A percentile compares a stretch with the other conserved stretches of the same genome.
Evolutionary conservation across 176 grass and related monocot species (phyloP).

Genomic region (Bromus sterilis): DNA sequence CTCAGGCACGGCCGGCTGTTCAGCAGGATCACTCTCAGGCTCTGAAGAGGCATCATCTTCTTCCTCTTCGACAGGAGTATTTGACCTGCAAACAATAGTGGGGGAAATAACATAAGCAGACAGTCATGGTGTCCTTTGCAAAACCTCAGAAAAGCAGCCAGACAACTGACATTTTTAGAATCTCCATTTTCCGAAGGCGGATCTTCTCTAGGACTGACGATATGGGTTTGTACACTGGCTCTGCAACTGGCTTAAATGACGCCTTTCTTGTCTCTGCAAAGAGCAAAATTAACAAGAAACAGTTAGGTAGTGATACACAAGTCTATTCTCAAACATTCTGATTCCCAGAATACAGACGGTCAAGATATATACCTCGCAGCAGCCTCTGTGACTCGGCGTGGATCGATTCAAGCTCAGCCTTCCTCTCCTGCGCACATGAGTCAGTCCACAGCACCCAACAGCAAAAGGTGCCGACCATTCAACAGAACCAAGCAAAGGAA

Average conservation of each 20-base stretch:
- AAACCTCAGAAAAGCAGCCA: neutral
- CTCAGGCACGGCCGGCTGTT: neutral
- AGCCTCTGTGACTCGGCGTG: constrained; percentile 76
- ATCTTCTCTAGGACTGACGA: constrained; percentile 95
- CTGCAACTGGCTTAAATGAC: constrained; percentile 51
- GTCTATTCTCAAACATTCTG: neutral
- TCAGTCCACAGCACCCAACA: constrained; percentile 1
- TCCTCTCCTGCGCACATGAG: constrained; percentile 59
- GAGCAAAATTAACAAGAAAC: neutral
- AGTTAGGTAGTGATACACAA: neutral
- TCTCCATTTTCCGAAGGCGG: constrained; percentile 67
- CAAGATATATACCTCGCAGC: constrained; percentile 51
- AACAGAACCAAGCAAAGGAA: neutral
- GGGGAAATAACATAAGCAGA: neutral
- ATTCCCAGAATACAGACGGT: neutral
- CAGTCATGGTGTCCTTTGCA: neutral
- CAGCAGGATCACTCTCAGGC: neutral
- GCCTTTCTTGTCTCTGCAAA: constrained; percentile 66
- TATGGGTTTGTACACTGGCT: constrained; percentile 75
- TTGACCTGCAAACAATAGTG: constrained; percentile 34
- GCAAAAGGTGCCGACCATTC: neutral
- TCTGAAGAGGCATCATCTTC: constrained; percentile 8
- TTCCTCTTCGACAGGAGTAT: constrained; percentile 19
- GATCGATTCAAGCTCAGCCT: constrained; percentile 41
- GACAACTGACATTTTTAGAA: constrained; percentile 52